Percentiles rank a stretch among this genome's conserved stretches.
phyloP scores from a whole-genome alignment of 306 rosid genomes.

The Acmispon strigosus region DNA sequence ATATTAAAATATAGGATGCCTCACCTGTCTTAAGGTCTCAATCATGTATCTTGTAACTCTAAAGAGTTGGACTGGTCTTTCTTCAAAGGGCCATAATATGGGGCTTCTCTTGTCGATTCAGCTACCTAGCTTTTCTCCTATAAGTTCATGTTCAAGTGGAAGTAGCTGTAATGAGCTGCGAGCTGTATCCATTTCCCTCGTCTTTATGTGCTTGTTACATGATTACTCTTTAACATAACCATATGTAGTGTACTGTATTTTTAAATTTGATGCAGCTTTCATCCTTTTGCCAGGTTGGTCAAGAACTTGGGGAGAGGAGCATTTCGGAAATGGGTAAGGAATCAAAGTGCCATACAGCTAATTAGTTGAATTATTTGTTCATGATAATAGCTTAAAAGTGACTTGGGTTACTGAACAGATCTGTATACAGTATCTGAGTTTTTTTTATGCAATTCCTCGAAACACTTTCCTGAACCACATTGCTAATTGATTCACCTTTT shows the following conservation, averaged over 20 bases:
- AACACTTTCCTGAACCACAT: not conserved
- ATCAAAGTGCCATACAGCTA: not conserved
- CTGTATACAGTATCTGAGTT: not conserved
- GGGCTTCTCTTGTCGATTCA: not conserved
- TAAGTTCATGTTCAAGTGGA: slow-evolving; percentile 2
- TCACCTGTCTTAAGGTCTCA: not conserved
- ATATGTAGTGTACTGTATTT: not conserved
- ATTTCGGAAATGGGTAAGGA: slow-evolving; percentile 92
- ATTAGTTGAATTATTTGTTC: slow-evolving; percentile 11
- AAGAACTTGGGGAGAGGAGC: slow-evolving; percentile 99
- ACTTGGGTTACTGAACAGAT: slow-evolving; percentile 5
- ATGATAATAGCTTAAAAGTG: slow-evolving; percentile 1
- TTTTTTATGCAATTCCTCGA: not conserved
- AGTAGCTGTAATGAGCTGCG: too few relatives aligned
- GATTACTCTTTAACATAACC: slow-evolving; percentile 5
- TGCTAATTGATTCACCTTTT: slow-evolving; percentile 11
- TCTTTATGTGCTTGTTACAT: not conserved
- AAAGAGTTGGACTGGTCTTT: not conserved
- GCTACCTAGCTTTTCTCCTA: not conserved
- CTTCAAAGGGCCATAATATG: not conserved
- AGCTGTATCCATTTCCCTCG: too few relatives aligned
- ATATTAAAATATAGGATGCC: slow-evolving; percentile 4
- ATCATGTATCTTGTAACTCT: not conserved
- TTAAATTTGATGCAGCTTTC: slow-evolving; percentile 1
- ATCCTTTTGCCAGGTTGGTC: slow-evolving; percentile 78